Conservation (phyloP, 2,329 filamentous ascomycete genomes). For the Volutella citrinella region DNA sequence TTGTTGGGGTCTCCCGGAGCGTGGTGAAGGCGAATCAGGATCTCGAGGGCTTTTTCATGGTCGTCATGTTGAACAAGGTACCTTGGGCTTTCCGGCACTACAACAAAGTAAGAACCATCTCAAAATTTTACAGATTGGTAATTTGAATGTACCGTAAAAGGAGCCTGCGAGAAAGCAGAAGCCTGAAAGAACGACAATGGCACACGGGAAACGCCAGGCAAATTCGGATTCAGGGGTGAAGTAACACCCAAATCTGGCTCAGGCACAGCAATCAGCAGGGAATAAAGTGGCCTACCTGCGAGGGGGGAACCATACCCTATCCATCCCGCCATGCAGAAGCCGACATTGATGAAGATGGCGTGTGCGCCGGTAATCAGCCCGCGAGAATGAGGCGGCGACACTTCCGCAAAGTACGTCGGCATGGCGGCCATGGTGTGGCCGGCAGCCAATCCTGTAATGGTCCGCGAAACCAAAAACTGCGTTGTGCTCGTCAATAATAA, state of each 20-base stretch:
- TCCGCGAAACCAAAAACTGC: slow-evolving; percentile 2
- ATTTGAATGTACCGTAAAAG: background rate
- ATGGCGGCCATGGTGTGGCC: slow-evolving; percentile 6
- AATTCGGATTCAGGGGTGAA: slow-evolving; percentile 2
- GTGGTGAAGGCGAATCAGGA: slow-evolving; percentile 3
- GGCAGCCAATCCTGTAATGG: slow-evolving; percentile 3
- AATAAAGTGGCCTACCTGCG: too few relatives aligned
- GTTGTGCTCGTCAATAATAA: background rate
- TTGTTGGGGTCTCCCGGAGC: slow-evolving; percentile 1
- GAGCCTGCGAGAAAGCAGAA: slow-evolving; percentile 5
- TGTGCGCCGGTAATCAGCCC: slow-evolving; percentile 5
- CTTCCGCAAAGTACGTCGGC: slow-evolving; percentile 5
- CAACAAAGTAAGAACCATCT: background rate
- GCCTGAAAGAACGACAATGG: background rate
- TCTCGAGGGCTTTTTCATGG: slow-evolving; percentile 3
- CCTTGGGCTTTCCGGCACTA: slow-evolving; percentile 6
- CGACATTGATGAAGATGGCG: slow-evolving; percentile 6
- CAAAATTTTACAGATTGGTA: background rate
- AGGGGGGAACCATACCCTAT: background rate
- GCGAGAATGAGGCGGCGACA: slow-evolving; percentile 4
- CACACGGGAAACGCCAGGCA: slow-evolving; percentile 5
- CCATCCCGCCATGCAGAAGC: slow-evolving; percentile 4
- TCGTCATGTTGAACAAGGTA: slow-evolving; percentile 1
- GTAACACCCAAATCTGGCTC: slow-evolving; percentile 2
- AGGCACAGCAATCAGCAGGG: background rate